A percentile compares a stretch with the other conserved stretches of the same genome.
phyloP scores from a whole-genome alignment of 164 flowering plant species.

The Dillenia turbinata region DNA sequence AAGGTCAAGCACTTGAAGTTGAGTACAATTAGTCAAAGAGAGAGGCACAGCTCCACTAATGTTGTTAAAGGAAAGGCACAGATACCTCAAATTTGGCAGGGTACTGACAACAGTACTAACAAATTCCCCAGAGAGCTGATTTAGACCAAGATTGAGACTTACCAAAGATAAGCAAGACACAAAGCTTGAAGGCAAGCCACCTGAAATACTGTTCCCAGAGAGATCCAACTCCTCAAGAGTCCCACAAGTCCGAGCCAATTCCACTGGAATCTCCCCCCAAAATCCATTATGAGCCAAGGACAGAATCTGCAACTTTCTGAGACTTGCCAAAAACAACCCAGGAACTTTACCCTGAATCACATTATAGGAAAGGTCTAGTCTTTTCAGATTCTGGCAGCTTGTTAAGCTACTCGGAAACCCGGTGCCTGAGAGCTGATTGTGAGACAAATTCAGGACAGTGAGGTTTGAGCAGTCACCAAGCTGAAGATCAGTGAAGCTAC shows the following conservation, averaged over 20 bases:
- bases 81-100: slow-evolving; percentile 35
- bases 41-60: slow-evolving; percentile 56
- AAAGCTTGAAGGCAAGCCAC: slow-evolving; percentile 55
- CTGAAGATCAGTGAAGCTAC: slow-evolving; percentile 32
- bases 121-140: slow-evolving; percentile 63
- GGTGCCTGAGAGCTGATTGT: slow-evolving; percentile 37
- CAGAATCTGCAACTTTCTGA: slow-evolving; percentile 40
- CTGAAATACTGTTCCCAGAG: slow-evolving; percentile 49
- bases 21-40: slow-evolving; percentile 42
- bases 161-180: slow-evolving; percentile 40
- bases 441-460: slow-evolving; percentile 45
- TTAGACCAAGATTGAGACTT: slow-evolving; percentile 50
- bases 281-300: slow-evolving; percentile 51
- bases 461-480: slow-evolving; percentile 56
- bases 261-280: slow-evolving; percentile 55
- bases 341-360: slow-evolving; percentile 36
- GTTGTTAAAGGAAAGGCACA: slow-evolving; percentile 59
- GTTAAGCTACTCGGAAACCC: slow-evolving; percentile 36
- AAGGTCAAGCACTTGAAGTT: slow-evolving; percentile 61
- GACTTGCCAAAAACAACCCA: slow-evolving; percentile 26
- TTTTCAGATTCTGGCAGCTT: slow-evolving; percentile 44
- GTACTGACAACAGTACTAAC: slow-evolving; percentile 42
- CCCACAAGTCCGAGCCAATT: slow-evolving; percentile 41
- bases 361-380: slow-evolving; percentile 52
- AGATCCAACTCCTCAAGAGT: slow-evolving; percentile 58